Conservation (phyloP, 2,329 filamentous ascomycete species). For the Alternaria sp. region DNA sequence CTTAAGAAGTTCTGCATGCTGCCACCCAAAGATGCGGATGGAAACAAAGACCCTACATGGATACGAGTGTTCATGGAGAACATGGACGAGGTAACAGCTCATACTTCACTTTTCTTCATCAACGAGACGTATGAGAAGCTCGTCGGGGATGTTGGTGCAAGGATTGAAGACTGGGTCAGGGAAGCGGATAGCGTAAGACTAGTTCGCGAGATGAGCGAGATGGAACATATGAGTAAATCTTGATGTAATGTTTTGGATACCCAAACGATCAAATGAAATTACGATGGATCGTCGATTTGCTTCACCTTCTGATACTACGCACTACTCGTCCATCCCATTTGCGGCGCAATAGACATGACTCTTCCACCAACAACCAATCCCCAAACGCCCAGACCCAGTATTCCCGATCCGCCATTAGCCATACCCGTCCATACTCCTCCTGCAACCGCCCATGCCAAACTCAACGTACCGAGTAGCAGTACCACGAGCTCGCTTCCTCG, state of each 20-base stretch:
- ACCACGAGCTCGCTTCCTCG: conserved; percentile 42
- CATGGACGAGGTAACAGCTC: conserved; percentile 85
- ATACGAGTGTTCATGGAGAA: conserved; percentile 80
- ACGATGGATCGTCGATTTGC: not conserved
- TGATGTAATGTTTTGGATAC: conserved; percentile 2
- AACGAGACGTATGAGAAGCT: conserved; percentile 76
- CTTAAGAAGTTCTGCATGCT: conserved; percentile 82
- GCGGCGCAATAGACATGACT: conserved; percentile 2
- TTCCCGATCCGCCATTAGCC: conserved; percentile 13
- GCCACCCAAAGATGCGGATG: conserved; percentile 65
- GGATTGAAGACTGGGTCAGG: conserved; percentile 74
- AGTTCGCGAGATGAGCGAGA: conserved; percentile 31
- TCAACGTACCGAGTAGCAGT: conserved; percentile 29
- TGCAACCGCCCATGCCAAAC: conserved; percentile 29
- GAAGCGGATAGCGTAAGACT: conserved; percentile 60
- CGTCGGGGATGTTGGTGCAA: conserved; percentile 75
- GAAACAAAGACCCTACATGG: conserved; percentile 75
- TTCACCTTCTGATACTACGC: not conserved
- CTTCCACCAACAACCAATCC: conserved; percentile 11
- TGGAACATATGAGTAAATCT: conserved; percentile 5
- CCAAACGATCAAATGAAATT: not conserved
- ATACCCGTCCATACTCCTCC: conserved; percentile 27
- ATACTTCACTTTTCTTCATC: conserved; percentile 80
- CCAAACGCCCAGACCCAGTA: conserved; percentile 15
- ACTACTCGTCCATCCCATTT: conserved; percentile 8